Evolutionary conservation across 768 basidiomycete species (phyloP), one percentile per base, ranked within the genome.

Genomic region (Leccinum rimulosum): DNA sequence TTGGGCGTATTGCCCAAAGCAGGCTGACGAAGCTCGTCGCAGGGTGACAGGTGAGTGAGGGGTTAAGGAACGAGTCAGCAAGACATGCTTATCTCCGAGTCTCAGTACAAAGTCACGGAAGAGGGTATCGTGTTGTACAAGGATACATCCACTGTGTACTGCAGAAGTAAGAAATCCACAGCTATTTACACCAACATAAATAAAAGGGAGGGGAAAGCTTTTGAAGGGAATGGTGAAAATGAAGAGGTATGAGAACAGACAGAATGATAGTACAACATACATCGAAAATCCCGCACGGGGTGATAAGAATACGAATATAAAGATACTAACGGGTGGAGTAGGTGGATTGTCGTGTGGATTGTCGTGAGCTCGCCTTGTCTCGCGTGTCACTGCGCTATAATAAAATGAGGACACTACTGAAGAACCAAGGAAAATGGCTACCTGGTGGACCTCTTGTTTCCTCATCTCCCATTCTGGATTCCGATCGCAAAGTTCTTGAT

Each of bases 1-100:
- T 95, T 9, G 88, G 88, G 30, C 73, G 69, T 59, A 95, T 96
- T 60, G 94, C 91, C 19, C 84, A 85, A 74, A 86, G 83, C 66
- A 79, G 92, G 58, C 64, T 91, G 68, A 68, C 66, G 33, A 70
- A 78, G 48, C 56, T 73, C 27, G 50, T 54, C 10, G 54, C n/a
- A 27, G 53, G 43, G 19, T 59, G 47, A 59, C 35, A 15, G 6
- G 61, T 58, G 52, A 59, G 58, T 28, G 30, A 33, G 33, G 25
- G 27, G 19, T 19, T 25, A 30, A 22, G 27, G 14, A 14, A 2
- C 27, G 11, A 38, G 54, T 25, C 10, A 15, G 14, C 40, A 33
- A 45, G 9, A 15, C 17, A 27, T 17, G 22, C 31, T 54, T 22
- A 53, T 50, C 45, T 54, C n/a, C 43, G 19, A 49, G 15, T 27